Base-by-base conservation (phyloP, 495 filamentous ascomycete species). In the Daldinia loculata region DNA sequence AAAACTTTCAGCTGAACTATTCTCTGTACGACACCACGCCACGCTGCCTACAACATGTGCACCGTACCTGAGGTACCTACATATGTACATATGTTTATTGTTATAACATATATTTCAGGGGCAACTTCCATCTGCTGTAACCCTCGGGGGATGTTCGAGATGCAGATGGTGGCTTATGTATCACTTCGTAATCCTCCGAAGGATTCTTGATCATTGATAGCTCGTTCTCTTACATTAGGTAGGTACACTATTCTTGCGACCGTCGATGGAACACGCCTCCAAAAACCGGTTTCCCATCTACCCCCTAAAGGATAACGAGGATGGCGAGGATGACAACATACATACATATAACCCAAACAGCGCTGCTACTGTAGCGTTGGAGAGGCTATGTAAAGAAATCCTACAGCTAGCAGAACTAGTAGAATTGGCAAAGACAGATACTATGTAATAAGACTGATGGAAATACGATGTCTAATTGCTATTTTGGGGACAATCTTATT, bases 401-500 rank as follows among this genome's bases (percentile, higher is more conserved):
- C 41, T 19, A 8, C 41, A 9, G 6, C 17, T 30, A 45, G 6
- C 15, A 17, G 8, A 48, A n/a, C 3, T 48, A 5, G 6, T 17
- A 41, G 30, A 45, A 34, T 3, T 34, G 32, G 12, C 32, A 34
- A 34, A 34, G 32, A 34, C 9, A 34, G 12, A 34, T 34, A n/a
- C n/a, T n/a, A n/a, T n/a, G n/a, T n/a, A 34, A 34, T 34, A 11
- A 34, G 7, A 34, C 32, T 34, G 1, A 30, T 30, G 29, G 29
- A 30, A 29, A 30, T 30, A 30, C 7, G 8, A 30, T 30, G 2
- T 24, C 50, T 6, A 17, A 5, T 38, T 67, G 6, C 65, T 67
- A 67, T 61, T 61, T 61, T 61, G n/a, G 34, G 64, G 15, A 61
- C 50, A 50, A 67, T 39, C 24, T 4, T 24, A 59, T 59, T 52